A percentile compares a stretch with the other conserved stretches of the same genome.
These are phyloP conservation scores for Amylocarpus encephaloides DNA, from an alignment of 2,329 filamentous ascomycete species.

Conservation along the genomic window DNA sequence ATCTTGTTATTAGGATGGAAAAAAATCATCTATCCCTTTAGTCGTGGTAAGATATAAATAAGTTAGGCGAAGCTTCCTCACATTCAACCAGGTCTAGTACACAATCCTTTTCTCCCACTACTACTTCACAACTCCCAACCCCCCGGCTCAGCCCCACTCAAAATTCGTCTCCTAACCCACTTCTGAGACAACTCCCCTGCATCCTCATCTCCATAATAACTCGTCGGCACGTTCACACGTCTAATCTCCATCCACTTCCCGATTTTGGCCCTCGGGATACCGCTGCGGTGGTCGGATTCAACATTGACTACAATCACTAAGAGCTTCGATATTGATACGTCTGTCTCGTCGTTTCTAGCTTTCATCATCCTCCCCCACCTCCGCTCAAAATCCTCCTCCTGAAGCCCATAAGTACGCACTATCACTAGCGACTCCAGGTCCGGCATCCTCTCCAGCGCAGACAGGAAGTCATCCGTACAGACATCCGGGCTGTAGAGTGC, in stretches of 20 bases:
- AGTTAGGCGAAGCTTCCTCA: too few species aligned
- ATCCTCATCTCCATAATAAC: constrained; percentile 36
- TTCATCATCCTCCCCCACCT: constrained; percentile 30
- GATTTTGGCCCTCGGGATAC: constrained; percentile 23
- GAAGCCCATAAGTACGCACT: constrained; percentile 34
- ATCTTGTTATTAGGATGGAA: too few species aligned
- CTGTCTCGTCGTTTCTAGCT: constrained; percentile 20
- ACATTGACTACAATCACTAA: constrained; percentile 12
- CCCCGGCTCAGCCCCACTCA: too few species aligned
- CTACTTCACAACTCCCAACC: too few species aligned
- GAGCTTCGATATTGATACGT: background rate
- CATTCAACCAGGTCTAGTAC: too few species aligned
- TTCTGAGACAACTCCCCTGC: constrained; percentile 34
- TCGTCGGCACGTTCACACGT: constrained; percentile 35
- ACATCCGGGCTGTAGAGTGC: constrained; percentile 39
- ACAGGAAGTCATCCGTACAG: constrained; percentile 33
- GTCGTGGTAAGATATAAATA: too few species aligned
- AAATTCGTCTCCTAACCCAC: constrained; percentile 35
- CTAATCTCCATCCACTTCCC: constrained; percentile 34
- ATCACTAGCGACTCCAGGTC: constrained; percentile 39
- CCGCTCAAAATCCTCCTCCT: constrained; percentile 34
- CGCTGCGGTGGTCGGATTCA: background rate
- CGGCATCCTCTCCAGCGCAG: constrained; percentile 34
- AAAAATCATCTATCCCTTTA: too few species aligned
- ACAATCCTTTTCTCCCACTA: too few species aligned